phyloP scores from a whole-genome alignment of 805 yeast genomes.

The Teunomyces gatunensis region DNA sequence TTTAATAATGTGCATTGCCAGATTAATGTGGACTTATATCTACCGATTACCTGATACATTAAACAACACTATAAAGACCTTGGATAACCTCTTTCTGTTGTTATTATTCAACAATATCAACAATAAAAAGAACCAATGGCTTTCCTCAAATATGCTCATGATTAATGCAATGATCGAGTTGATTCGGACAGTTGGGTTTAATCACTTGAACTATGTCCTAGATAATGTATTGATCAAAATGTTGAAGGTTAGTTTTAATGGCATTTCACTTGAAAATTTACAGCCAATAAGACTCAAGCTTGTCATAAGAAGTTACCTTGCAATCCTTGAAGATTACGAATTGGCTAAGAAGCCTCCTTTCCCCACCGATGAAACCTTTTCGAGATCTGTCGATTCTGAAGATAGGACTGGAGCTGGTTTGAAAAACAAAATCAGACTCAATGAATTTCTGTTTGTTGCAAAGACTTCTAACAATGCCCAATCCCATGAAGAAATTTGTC shows the following conservation, averaged over 20 bases:
- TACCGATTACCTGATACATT: conserved; percentile 85
- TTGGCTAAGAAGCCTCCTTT: conserved; percentile 62
- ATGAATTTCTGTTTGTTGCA: conserved; percentile 42
- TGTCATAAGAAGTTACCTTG: conserved; percentile 67
- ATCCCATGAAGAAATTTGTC: conserved; percentile 70
- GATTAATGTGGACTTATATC: conserved; percentile 87
- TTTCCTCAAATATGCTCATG: conserved; percentile 58
- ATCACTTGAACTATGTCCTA: conserved; percentile 73
- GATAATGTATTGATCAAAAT: conserved; percentile 77
- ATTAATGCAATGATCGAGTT: conserved; percentile 68
- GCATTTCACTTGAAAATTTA: conserved; percentile 55
- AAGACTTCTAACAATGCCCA: conserved; percentile 44
- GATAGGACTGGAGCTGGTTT: background rate
- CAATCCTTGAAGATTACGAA: conserved; percentile 64
- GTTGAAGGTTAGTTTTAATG: conserved; percentile 59
- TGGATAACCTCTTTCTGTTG: conserved; percentile 60
- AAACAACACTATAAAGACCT: conserved; percentile 78
- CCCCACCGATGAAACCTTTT: conserved; percentile 54
- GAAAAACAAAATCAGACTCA: conserved; percentile 7
- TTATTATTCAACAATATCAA: conserved; percentile 47
- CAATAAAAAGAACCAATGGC: conserved; percentile 72
- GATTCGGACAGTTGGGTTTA: conserved; percentile 73
- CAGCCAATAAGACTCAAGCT: conserved; percentile 70
- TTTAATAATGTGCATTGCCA: conserved; percentile 61
- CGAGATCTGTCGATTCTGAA: background rate